phyloP scores from a whole-genome alignment of 2,329 filamentous ascomycete species.

The Huntiella omanensis region DNA sequence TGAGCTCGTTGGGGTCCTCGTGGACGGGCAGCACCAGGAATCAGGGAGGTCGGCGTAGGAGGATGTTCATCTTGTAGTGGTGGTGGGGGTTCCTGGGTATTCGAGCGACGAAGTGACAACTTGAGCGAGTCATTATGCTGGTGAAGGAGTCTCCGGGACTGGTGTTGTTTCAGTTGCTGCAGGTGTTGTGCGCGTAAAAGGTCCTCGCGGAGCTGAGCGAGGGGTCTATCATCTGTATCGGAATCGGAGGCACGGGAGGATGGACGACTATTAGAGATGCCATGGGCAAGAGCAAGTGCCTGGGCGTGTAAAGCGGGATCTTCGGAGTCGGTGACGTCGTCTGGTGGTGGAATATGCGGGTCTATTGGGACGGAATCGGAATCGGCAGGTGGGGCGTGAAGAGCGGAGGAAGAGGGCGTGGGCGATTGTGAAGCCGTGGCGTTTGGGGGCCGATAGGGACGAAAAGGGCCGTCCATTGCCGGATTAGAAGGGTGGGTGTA shows the following conservation, averaged over 20 bases:
- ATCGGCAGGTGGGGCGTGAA: neutral
- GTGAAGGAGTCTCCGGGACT: neutral
- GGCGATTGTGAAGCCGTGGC: neutral
- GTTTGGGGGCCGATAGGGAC: constrained; percentile 1
- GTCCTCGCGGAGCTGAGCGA: constrained; percentile 1
- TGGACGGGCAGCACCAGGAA: no score
- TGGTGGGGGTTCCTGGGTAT: no score
- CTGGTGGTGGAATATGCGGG: no score
- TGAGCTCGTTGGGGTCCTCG: no score
- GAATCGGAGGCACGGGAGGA: neutral
- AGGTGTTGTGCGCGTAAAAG: neutral
- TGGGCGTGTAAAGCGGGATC: constrained; percentile 1
- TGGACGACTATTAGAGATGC: neutral
- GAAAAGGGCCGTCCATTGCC: constrained; percentile 2
- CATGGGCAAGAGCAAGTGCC: constrained; percentile 3
- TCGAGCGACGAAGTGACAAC: neutral
- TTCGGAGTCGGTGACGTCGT: neutral
- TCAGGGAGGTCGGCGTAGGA: no score
- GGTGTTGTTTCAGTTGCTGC: neutral
- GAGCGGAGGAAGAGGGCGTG: neutral
- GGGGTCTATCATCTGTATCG: neutral
- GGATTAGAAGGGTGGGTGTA: no score
- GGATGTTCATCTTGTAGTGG: no score
- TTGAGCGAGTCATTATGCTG: neutral
- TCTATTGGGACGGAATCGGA: no score